These are phyloP conservation scores for Saccharum officinarum DNA, from an alignment of 176 grass and related monocot species.

Conservation along the genomic window DNA sequence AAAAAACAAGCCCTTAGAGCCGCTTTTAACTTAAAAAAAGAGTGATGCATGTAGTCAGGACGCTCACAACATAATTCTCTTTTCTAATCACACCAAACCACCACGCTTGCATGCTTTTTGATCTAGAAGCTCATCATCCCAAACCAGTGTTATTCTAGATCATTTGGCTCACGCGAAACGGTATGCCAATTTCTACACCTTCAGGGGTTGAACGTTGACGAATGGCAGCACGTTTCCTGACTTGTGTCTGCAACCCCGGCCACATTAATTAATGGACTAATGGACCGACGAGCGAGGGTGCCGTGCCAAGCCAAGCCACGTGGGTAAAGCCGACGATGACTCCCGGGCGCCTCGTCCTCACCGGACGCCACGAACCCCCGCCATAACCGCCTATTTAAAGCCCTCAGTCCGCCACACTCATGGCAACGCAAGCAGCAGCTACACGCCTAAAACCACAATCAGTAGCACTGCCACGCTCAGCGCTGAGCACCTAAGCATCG, in stretches of 20 bases:
- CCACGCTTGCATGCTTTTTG: neutral
- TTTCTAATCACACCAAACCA: conserved; percentile 23
- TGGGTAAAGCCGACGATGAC: neutral
- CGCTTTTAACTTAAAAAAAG: too few relatives aligned
- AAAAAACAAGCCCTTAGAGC: too few relatives aligned
- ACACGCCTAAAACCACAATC: neutral
- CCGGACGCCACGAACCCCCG: too few relatives aligned
- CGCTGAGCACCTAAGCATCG: too few relatives aligned
- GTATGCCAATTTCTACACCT: neutral
- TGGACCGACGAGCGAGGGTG: too few relatives aligned
- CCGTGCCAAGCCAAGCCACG: too few relatives aligned
- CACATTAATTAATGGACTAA: neutral
- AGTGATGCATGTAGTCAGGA: neutral
- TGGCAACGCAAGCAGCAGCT: neutral
- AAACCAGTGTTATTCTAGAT: neutral
- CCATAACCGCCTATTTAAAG: conserved; percentile 36
- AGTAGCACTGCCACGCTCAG: neutral
- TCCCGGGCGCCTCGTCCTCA: neutral
- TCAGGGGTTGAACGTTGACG: neutral
- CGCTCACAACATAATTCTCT: neutral
- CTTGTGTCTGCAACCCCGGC: neutral
- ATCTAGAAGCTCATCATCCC: neutral
- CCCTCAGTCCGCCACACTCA: neutral
- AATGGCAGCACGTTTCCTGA: neutral
- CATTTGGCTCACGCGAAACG: neutral